Percentiles rank a stretch among this genome's conserved stretches.
Evolutionary conservation across 1,284 basidiomycete genomes (phyloP).

Genomic region (Tilletiaria anomala): DNA sequence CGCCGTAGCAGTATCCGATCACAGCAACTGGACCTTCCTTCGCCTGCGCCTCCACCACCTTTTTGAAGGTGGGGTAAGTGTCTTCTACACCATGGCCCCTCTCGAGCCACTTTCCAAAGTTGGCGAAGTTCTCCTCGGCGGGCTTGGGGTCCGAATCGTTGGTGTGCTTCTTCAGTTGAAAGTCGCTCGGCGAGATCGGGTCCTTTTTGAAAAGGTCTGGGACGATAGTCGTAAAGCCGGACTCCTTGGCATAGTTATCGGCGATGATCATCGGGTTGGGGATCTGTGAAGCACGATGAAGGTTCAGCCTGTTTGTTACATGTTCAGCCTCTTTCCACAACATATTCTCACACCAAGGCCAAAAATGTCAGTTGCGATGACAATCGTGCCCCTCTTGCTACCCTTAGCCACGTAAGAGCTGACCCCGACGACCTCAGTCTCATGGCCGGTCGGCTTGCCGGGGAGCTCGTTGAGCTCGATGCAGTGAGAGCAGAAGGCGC

Average conservation of each 20-base stretch:
- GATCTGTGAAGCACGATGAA: constrained; percentile 2
- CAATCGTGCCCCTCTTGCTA: constrained; percentile 6
- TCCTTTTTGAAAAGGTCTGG: constrained; percentile 10
- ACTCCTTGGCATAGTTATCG: constrained; percentile 7
- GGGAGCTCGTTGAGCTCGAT: no score
- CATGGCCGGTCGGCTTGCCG: no score
- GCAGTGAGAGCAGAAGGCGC: no score
- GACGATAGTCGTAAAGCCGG: constrained; percentile 8
- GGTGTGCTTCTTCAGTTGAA: constrained; percentile 1
- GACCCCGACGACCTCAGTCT: no score
- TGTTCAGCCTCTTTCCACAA: no score
- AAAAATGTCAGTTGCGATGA: constrained; percentile 8
- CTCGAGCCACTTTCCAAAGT: constrained; percentile 7
- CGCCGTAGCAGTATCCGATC: constrained; percentile 9
- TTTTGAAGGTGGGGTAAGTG: constrained; percentile 7
- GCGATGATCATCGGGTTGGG: constrained; percentile 11
- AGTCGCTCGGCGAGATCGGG: constrained; percentile 5
- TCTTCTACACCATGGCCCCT: constrained; percentile 6
- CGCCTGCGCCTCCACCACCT: constrained; percentile 4
- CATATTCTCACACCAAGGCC: no score
- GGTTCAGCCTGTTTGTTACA: not conserved
- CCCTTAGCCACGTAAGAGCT: no score
- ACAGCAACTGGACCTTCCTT: constrained; percentile 5
- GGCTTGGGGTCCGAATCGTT: constrained; percentile 3
- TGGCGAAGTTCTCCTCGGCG: constrained; percentile 4